These are phyloP conservation scores for Morella rubra DNA, from an alignment of 306 rosid genomes.

Conservation along the genomic window DNA sequence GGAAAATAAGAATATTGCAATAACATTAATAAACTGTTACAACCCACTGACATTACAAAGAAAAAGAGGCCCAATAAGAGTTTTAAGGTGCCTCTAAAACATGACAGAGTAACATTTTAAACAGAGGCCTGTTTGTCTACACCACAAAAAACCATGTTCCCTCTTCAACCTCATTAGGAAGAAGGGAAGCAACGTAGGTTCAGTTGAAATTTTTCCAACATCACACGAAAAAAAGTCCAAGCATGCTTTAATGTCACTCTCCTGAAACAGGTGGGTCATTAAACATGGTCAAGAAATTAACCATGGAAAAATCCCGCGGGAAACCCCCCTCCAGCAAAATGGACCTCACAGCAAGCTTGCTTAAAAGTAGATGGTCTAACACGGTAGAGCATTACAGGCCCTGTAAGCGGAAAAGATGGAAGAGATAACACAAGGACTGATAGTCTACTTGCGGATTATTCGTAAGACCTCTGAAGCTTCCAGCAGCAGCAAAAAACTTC, in stretches of 20 bases:
- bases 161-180: constrained; percentile 16
- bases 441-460: constrained; percentile 17
- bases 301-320: constrained; percentile 41
- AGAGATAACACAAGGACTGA: constrained; percentile 29
- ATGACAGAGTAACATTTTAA: constrained; percentile 25
- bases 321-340: constrained; percentile 56
- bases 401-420: constrained; percentile 28
- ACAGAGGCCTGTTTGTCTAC: constrained; percentile 40
- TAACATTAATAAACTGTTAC: constrained; percentile 17
- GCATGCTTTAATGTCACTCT: constrained; percentile 38
- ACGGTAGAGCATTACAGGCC: constrained; percentile 45
- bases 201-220: constrained; percentile 32
- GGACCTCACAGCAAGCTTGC: constrained; percentile 50
- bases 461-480: constrained; percentile 32
- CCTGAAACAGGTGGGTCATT: constrained; percentile 41
- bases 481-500: background rate
- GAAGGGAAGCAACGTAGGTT: constrained; percentile 29
- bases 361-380: constrained; percentile 32
- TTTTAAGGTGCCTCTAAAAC: constrained; percentile 27
- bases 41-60: constrained; percentile 12
- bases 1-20: constrained; percentile 22
- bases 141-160: constrained; percentile 34
- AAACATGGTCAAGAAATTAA: constrained; percentile 47
- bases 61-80: constrained; percentile 28
- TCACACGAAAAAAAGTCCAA: constrained; percentile 35